These are phyloP conservation scores for Glebionis coronaria DNA, from an alignment of 129 eudicot species.

Conservation along the genomic window DNA sequence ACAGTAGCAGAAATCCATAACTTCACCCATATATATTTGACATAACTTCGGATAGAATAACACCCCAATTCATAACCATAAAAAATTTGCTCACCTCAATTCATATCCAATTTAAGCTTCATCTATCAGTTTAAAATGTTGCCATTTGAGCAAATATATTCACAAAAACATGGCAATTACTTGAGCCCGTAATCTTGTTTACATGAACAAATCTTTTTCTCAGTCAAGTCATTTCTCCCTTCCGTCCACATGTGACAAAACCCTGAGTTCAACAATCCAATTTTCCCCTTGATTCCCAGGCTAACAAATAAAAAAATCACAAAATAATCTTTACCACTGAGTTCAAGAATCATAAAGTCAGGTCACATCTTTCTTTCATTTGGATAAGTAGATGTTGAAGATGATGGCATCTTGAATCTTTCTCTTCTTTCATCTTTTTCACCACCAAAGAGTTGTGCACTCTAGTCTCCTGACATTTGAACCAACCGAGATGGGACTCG, in stretches of 20 bases:
- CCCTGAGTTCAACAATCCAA: conserved; percentile 15
- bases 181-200: conserved; percentile 32
- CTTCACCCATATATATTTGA: no score
- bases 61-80: no score
- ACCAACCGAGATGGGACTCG: conserved; percentile 62
- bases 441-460: conserved; percentile 52
- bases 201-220: conserved; percentile 23
- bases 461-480: conserved; percentile 64
- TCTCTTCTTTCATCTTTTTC: conserved; percentile 42
- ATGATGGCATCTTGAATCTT: conserved; percentile 48
- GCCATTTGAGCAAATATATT: conserved; percentile 28
- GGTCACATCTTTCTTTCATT: conserved; percentile 47
- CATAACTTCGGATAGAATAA: no score
- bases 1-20: no score
- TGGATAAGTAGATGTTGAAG: conserved; percentile 39
- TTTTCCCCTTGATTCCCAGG: conserved; percentile 1
- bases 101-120: conserved; percentile 13
- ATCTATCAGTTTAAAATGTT: conserved; percentile 8
- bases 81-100: no score
- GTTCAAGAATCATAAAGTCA: neutral
- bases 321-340: conserved; percentile 13
- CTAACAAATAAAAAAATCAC: conserved; percentile 49
- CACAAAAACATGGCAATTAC: conserved; percentile 32
- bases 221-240: conserved; percentile 19
- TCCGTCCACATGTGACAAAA: conserved; percentile 14